These are phyloP conservation scores for Rhinocladiella mackenziei DNA, from an alignment of 2,329 filamentous ascomycete species.

Conservation along the genomic window DNA sequence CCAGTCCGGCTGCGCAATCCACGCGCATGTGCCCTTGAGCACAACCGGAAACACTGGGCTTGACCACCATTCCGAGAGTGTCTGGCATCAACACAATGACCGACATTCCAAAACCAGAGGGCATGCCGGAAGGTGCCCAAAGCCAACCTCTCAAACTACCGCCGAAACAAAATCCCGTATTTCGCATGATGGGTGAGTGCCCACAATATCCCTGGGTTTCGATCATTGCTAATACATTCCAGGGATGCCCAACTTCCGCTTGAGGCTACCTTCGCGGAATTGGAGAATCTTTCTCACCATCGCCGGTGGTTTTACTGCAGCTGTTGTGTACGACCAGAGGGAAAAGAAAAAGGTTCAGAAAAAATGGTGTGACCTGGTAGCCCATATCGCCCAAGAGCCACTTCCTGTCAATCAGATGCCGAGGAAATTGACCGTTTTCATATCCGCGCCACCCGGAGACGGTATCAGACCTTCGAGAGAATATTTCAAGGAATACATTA, in stretches of 20 bases:
- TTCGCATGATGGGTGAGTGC: constrained; percentile 62
- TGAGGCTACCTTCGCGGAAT: constrained; percentile 86
- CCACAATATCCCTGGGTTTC: background rate
- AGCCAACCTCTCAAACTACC: constrained; percentile 42
- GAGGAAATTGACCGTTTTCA: constrained; percentile 78
- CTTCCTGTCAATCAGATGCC: constrained; percentile 70
- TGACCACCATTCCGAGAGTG: background rate
- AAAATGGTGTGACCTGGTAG: constrained; percentile 81
- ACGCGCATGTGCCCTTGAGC: constrained; percentile 1
- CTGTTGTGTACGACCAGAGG: constrained; percentile 85
- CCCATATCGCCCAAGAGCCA: constrained; percentile 74
- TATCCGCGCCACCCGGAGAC: constrained; percentile 82
- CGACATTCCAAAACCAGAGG: constrained; percentile 36
- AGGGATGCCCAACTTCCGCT: constrained; percentile 79
- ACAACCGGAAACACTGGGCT: background rate
- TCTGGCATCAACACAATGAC: constrained; percentile 33
- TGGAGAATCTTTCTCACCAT: constrained; percentile 94
- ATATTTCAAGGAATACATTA: constrained; percentile 93
- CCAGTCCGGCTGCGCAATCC: background rate
- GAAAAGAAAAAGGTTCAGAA: constrained; percentile 81
- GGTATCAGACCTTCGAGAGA: constrained; percentile 80
- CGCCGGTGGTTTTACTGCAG: constrained; percentile 70
- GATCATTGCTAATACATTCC: constrained; percentile 17
- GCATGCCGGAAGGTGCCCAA: constrained; percentile 30
- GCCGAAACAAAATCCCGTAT: constrained; percentile 62